A percentile compares a stretch with the other conserved stretches of the same genome.
Evolutionary conservation across 176 grass and related monocot genomes (phyloP).

Genomic region (Neostapfia colusana): DNA sequence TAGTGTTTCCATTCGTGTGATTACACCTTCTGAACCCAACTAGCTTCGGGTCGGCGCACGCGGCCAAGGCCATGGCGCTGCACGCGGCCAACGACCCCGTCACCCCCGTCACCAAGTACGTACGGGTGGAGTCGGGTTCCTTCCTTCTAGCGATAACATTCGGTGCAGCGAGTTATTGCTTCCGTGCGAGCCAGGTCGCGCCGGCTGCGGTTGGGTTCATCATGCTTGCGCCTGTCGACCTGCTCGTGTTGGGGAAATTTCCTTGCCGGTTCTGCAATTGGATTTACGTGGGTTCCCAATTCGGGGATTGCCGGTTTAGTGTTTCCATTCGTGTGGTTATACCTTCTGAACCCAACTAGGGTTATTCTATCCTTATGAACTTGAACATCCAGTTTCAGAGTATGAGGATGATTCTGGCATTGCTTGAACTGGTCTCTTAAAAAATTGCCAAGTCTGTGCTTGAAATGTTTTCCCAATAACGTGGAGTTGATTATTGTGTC

Average conservation of each 20-base stretch:
- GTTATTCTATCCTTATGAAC: not conserved
- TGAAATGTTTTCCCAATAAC: not conserved
- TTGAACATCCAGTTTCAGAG: not conserved
- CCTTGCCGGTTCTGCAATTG: not conserved
- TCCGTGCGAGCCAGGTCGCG: not conserved
- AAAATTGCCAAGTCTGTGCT: not conserved
- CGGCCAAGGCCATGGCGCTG: slow-evolving; percentile 10
- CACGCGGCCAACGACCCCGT: slow-evolving; percentile 34
- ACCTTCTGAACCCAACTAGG: not conserved
- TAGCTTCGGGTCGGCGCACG: slow-evolving; percentile 9
- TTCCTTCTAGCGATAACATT: not conserved
- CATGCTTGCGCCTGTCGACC: not conserved
- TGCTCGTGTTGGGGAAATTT: not conserved
- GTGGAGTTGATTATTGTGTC: not conserved
- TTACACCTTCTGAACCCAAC: too few relatives aligned
- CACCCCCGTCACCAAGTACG: slow-evolving; percentile 42
- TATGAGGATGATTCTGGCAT: not conserved
- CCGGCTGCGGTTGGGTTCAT: not conserved
- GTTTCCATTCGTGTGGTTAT: not conserved
- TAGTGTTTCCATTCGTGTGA: not conserved
- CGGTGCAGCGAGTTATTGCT: not conserved
- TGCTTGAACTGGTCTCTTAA: not conserved
- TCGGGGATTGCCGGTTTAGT: not conserved
- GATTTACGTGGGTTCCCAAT: not conserved
- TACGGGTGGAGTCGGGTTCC: not conserved